phyloP scores from a whole-genome alignment of 305 asterid species.

The Solanum hybrid region DNA sequence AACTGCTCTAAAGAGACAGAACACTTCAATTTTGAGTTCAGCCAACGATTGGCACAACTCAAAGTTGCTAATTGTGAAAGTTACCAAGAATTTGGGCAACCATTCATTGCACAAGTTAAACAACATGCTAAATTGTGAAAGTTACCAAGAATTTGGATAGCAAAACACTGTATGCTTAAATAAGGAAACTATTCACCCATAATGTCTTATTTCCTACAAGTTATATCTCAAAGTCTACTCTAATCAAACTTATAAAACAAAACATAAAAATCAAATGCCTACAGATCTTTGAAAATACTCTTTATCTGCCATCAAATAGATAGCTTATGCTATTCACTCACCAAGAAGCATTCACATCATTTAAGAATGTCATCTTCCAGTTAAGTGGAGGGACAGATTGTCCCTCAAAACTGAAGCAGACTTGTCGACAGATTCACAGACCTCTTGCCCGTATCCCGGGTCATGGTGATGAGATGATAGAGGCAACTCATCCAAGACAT shows the following conservation, averaged over 20 bases:
- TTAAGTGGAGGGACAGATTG: conserved; percentile 36
- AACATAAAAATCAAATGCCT: background rate
- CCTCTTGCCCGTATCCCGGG: conserved; percentile 49
- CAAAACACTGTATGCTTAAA: background rate
- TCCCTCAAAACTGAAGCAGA: conserved; percentile 51
- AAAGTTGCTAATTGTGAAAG: background rate
- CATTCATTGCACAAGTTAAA: background rate
- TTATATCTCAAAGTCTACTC: background rate
- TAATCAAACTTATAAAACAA: background rate
- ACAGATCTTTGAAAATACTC: background rate
- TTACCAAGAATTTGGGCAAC: background rate
- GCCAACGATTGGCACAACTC: background rate
- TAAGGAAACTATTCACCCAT: background rate
- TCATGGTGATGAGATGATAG: conserved; percentile 36
- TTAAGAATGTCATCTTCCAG: conserved; percentile 20
- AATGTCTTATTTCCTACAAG: background rate
- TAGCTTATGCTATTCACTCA: background rate
- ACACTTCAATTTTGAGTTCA: background rate
- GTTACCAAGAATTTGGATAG: background rate
- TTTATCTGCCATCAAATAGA: background rate
- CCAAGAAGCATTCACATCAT: background rate
- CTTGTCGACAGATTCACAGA: conserved; percentile 41
- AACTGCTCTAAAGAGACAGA: background rate
- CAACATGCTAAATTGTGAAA: background rate
- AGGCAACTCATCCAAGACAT: conserved; percentile 19